Evolutionary conservation across 2,329 filamentous ascomycete genomes (phyloP), one percentile per base, ranked within the genome.

Genomic region (Colletotrichum tanaceti): DNA sequence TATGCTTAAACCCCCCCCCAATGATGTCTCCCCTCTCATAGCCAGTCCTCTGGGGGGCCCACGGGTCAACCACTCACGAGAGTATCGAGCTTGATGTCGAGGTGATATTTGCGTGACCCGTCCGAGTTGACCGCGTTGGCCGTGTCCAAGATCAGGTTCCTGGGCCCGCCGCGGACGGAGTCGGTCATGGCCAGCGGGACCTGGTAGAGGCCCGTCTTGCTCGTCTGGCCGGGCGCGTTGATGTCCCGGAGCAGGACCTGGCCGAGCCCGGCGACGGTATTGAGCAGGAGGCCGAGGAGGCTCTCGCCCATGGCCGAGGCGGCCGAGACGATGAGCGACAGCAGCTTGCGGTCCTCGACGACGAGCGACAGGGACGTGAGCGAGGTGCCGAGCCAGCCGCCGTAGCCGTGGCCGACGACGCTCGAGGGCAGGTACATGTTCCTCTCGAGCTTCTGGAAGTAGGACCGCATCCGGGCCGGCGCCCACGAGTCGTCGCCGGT

Each of bases 401-500:
- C 75, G 69, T 83, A 86, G 3, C 87, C 87, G 70, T 89, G 87
- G 11, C 76, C 54, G 5, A 81, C 65, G 53, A 76, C 77, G 3
- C 63, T 67, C 38, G 58, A 53, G 0, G 80, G 77, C 3, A 87
- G 76, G 74, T 90, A 87, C 43, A 80, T 73, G 79, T 85, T 86
- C 54, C 82, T 81, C 78, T 91, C 89, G 10, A 90, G 74, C 73
- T 82, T 84, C 72, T 80, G 75, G 62, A 86, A 87, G 76, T 90
- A 89, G 68, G 83, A 79, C 65, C 87, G 81, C 88, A 91, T 90
- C 68, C 87, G 87, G 6, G 79, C 78, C 0, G 87, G 79, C 0
- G 79, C 77, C 88, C 89, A 91, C 0, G 85, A 86, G 1, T 76
- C 72, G 72, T 91, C 89, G 2, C 88, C 88, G 5, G 89, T 91